Evolutionary conservation across 2,329 filamentous ascomycete species (phyloP), one percentile per base, ranked within the genome.

Genomic region (Colletotrichum sp.): DNA sequence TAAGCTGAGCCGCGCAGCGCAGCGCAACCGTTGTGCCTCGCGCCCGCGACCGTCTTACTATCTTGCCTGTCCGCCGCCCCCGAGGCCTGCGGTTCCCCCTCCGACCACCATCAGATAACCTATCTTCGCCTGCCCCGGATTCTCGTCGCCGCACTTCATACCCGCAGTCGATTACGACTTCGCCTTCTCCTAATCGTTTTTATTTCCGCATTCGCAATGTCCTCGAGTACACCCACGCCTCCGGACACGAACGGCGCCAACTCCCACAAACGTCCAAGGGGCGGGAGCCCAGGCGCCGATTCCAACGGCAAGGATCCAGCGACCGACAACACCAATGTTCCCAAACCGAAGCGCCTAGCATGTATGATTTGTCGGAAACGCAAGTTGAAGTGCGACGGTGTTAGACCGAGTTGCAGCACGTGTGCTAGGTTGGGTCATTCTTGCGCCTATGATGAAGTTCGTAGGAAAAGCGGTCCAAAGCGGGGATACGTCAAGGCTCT

Each of bases 381-480:
- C 82, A 99, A 99, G 86, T 88, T 98, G 79, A 94, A 94, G 85
- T 98, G 96, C 85, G 96, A 98, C 83, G 96, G 96, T 48, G 87
- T 91, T 69, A 93, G 94, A 78, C 96, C 96, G 26, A 95, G 94
- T 79, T 98, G 96, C 83, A 95, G 94, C 80, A 98, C 96, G 30
- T 98, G 96, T 84, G 93, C 94, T 36, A 90, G 96, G n/a, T 87
- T 98, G 67, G 93, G 94, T 59, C 96, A 98, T 84, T 91, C 93
- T 71, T 98, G 96, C 86, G 93, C 94, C 77, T 98, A 98, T 82
- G 96, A 98, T 82, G 96, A 98, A 86, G 94, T 96, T 80, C 92
- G 96, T 83, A 95, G 95, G 86, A 98, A 98, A 91, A 98, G 96
- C 83, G 96, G 96, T 4, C 96, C 96, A 4, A 98, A 98, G 88